Conservation (phyloP, 805 yeast genomes). For the Candida parachauliodes region DNA sequence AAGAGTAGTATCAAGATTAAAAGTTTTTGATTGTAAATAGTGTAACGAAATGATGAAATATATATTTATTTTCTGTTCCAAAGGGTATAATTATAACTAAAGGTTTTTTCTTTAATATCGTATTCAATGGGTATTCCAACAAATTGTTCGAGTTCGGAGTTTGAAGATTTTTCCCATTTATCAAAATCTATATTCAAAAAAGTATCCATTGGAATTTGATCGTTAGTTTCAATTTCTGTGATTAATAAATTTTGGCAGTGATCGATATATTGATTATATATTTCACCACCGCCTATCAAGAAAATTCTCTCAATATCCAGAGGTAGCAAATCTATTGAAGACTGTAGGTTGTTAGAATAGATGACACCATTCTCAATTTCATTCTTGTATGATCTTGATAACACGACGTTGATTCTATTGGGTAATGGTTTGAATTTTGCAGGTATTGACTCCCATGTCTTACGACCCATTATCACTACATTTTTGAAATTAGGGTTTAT, state of each 20-base stretch:
- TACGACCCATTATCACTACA: slow-evolving; percentile 94
- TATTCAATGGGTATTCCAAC: slow-evolving; percentile 19
- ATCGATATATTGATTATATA: slow-evolving; percentile 61
- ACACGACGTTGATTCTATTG: slow-evolving; percentile 67
- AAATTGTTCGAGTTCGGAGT: slow-evolving; percentile 32
- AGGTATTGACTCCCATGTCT: slow-evolving; percentile 95
- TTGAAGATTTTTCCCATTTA: slow-evolving; percentile 35
- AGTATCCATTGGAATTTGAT: slow-evolving; percentile 62
- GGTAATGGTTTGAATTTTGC: slow-evolving; percentile 76
- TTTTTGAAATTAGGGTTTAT: slow-evolving; percentile 36
- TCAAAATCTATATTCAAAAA: slow-evolving; percentile 44
- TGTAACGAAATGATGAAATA: slow-evolving; percentile 2
- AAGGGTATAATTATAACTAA: slow-evolving; percentile 55
- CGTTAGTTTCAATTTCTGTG: slow-evolving; percentile 55
- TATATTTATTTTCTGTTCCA: slow-evolving; percentile 38
- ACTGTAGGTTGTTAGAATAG: slow-evolving; percentile 26
- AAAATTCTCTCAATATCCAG: slow-evolving; percentile 55
- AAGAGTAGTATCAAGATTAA: slow-evolving; percentile 53
- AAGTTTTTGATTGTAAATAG: slow-evolving; percentile 35
- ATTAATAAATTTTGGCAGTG: slow-evolving; percentile 47
- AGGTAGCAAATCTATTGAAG: slow-evolving; percentile 15
- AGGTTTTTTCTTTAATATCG: slow-evolving; percentile 39
- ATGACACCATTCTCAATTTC: slow-evolving; percentile 20
- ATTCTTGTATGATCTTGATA: slow-evolving; percentile 48
- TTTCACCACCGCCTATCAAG: slow-evolving; percentile 90